Conservation (phyloP, 2,329 filamentous ascomycete genomes). For the Aspergillus sp. region DNA sequence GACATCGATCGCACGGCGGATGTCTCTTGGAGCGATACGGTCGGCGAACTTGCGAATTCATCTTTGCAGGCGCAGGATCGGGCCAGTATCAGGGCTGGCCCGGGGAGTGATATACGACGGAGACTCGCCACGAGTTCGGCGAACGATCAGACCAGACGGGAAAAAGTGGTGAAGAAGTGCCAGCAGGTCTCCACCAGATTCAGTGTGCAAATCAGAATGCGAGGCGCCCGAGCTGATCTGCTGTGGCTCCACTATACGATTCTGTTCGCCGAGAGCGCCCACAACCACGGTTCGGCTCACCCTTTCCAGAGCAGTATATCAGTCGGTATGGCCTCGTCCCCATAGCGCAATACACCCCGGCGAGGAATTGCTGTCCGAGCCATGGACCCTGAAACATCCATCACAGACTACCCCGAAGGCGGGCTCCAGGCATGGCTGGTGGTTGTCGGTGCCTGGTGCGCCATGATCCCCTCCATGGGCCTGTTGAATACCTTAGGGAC, state of each 20-base stretch:
- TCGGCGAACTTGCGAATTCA: slow-evolving; percentile 14
- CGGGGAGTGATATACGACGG: background rate
- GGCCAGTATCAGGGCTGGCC: too few species aligned
- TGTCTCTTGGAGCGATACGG: slow-evolving; percentile 36
- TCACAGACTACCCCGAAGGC: slow-evolving; percentile 37
- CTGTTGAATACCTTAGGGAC: slow-evolving; percentile 41
- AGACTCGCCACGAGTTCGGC: background rate
- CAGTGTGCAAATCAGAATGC: background rate
- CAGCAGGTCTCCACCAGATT: background rate
- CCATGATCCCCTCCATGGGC: slow-evolving; percentile 42
- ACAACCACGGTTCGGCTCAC: background rate
- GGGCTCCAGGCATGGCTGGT: slow-evolving; percentile 45
- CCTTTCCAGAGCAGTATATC: background rate
- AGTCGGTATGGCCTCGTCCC: background rate
- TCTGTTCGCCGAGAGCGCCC: background rate
- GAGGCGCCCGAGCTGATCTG: background rate
- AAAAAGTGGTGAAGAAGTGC: too few species aligned
- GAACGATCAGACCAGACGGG: background rate
- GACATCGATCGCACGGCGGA: slow-evolving; percentile 35
- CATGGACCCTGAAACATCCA: background rate
- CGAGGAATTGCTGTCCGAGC: background rate
- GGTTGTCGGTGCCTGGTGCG: slow-evolving; percentile 40
- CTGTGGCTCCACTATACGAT: too few species aligned
- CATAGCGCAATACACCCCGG: background rate
- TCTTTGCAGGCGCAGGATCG: background rate